These are phyloP conservation scores for Lolium multiflorum DNA, from an alignment of 176 grass and related monocot genomes.

Conservation along the genomic window DNA sequence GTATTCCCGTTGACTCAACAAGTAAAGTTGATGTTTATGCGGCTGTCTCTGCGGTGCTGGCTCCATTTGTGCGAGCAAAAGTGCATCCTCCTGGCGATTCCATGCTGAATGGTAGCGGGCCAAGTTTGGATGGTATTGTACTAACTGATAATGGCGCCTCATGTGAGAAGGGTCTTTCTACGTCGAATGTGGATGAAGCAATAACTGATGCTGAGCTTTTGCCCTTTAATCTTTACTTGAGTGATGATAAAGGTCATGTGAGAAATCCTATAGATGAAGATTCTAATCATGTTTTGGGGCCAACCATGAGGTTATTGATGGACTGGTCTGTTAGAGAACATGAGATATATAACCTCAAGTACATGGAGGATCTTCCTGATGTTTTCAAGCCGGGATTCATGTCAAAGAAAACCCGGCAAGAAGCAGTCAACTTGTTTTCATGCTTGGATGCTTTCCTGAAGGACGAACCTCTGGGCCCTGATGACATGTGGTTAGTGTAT, in stretches of 20 bases:
- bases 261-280: conserved; percentile 59
- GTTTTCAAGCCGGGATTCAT: conserved; percentile 86
- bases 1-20: conserved; percentile 54
- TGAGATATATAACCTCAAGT: conserved; percentile 72
- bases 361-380: conserved; percentile 84
- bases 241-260: conserved; percentile 75
- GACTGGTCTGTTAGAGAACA: conserved; percentile 79
- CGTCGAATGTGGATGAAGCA: conserved; percentile 56
- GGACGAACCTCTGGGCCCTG: conserved; percentile 94
- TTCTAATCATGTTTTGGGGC: conserved; percentile 43
- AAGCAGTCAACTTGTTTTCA: conserved; percentile 90
- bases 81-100: conserved; percentile 45
- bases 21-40: conserved; percentile 72
- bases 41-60: conserved; percentile 61
- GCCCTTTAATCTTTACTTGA: conserved; percentile 68
- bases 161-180: conserved; percentile 43
- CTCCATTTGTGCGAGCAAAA: conserved; percentile 72
- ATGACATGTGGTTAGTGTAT: conserved; percentile 95
- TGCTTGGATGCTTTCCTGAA: conserved; percentile 96
- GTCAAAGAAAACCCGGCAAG: conserved; percentile 89
- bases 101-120: conserved; percentile 61
- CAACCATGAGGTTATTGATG: conserved; percentile 66
- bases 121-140: conserved; percentile 83
- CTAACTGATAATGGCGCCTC: conserved; percentile 59
- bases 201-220: conserved; percentile 48